A percentile compares a stretch with the other conserved stretches of the same genome.
Evolutionary conservation across 306 rosid species (phyloP).

Genomic region (Senna siamea): DNA sequence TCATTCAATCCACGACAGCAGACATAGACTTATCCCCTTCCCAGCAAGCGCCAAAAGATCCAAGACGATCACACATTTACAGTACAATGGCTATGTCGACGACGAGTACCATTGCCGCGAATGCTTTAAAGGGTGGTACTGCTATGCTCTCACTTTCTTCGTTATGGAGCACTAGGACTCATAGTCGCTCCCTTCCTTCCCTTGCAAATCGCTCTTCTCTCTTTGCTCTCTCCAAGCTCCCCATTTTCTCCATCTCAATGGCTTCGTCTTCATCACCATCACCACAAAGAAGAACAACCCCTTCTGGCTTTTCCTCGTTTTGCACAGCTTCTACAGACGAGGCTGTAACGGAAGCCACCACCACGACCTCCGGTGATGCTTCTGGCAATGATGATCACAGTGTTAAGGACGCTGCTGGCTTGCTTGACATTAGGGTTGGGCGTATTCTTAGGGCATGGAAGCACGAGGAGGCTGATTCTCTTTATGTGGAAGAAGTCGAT

Average conservation of each 20-base stretch:
- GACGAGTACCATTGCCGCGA: constrained; percentile 18
- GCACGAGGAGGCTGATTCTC: constrained; percentile 91
- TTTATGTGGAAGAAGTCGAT: constrained; percentile 88
- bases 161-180: constrained; percentile 15
- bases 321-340: constrained; percentile 41
- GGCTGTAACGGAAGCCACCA: constrained; percentile 29
- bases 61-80: too few relatives aligned
- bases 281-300: not conserved
- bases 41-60: too few relatives aligned
- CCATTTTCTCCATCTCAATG: constrained; percentile 34
- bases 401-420: constrained; percentile 65
- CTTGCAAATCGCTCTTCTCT: constrained; percentile 10
- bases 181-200: constrained; percentile 29
- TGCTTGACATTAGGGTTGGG: constrained; percentile 92
- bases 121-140: constrained; percentile 40
- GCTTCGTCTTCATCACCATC: too few relatives aligned
- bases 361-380: not conserved
- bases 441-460: constrained; percentile 74
- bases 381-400: constrained; percentile 22
- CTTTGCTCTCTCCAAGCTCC: constrained; percentile 17
- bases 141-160: constrained; percentile 41
- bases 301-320: constrained; percentile 38
- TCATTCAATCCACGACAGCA: too few relatives aligned
- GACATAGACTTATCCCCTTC: too few relatives aligned
- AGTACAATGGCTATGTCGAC: constrained; percentile 8